Evolutionary conservation across 345 rosid genomes (phyloP).

Genomic region (Excoecaria cochinchinensis): DNA sequence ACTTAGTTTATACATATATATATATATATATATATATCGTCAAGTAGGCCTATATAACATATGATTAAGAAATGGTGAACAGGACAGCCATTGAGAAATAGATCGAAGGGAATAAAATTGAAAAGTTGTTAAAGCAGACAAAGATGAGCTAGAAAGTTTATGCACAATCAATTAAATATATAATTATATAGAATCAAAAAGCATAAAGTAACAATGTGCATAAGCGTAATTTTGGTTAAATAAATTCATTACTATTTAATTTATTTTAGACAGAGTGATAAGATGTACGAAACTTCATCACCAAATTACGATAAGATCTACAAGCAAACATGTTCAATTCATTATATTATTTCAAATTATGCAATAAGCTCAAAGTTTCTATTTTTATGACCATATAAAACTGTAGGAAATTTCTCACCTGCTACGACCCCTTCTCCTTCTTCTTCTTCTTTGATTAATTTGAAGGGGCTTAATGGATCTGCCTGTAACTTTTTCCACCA

Average conservation of each 20-base stretch:
- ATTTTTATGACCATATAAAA: not conserved
- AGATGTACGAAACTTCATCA: not conserved
- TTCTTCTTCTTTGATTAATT: not conserved
- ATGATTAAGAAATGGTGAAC: too few species aligned
- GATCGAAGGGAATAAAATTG: too few species aligned
- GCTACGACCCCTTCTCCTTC: not conserved
- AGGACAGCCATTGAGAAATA: too few species aligned
- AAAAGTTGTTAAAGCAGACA: too few species aligned
- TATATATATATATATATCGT: too few species aligned
- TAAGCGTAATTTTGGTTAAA: not conserved
- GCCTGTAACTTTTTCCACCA: not conserved
- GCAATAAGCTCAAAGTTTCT: not conserved
- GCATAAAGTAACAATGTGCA: not conserved
- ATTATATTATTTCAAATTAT: not conserved
- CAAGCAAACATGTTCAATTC: too few species aligned
- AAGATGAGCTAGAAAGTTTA: too few species aligned
- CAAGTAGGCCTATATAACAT: too few species aligned
- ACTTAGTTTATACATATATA: too few species aligned
- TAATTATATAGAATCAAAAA: not conserved
- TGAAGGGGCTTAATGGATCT: not conserved
- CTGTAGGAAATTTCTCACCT: too few species aligned
- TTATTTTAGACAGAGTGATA: not conserved
- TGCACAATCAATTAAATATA: not conserved
- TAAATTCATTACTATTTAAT: not conserved
- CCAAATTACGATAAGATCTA: not conserved